phyloP scores from a whole-genome alignment of 805 yeast species.

The Lipomyces sp. region DNA sequence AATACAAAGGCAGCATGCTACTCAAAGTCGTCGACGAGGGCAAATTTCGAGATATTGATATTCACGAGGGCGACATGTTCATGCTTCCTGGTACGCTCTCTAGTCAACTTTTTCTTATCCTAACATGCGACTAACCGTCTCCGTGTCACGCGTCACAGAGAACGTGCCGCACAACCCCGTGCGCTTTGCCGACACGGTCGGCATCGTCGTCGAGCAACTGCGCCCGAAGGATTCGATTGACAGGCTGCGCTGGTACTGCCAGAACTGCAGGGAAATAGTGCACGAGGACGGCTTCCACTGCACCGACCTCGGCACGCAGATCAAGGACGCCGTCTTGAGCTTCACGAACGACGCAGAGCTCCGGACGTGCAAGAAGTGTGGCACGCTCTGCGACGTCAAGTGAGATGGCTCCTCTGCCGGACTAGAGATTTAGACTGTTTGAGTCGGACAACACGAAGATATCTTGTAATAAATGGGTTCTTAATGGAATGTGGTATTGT shows the following conservation, averaged over 20 bases:
- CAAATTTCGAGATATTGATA: slow-evolving; percentile 66
- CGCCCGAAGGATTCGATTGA: slow-evolving; percentile 71
- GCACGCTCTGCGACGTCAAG: slow-evolving; percentile 50
- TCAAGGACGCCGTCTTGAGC: slow-evolving; percentile 70
- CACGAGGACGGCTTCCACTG: slow-evolving; percentile 72
- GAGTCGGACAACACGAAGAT: no score
- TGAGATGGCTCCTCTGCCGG: no score
- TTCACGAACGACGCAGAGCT: slow-evolving; percentile 62
- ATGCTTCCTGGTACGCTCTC: slow-evolving; percentile 54
- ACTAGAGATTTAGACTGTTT: no score
- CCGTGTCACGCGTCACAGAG: slow-evolving; percentile 34
- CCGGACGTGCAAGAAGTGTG: slow-evolving; percentile 66
- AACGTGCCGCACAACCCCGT: slow-evolving; percentile 89
- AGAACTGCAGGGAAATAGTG: slow-evolving; percentile 59
- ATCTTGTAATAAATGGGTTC: no score
- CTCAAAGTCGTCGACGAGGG: slow-evolving; percentile 79
- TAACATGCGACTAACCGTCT: neutral
- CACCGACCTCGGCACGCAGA: slow-evolving; percentile 82
- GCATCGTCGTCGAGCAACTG: slow-evolving; percentile 89
- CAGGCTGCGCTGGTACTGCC: slow-evolving; percentile 83
- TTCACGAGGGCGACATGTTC: slow-evolving; percentile 85
- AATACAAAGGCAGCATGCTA: slow-evolving; percentile 80
- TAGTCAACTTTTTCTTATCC: neutral
- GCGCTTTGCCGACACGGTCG: slow-evolving; percentile 79
- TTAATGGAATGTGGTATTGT: no score